Conservation (phyloP, 345 rosid species). For the Brassica carinata region DNA sequence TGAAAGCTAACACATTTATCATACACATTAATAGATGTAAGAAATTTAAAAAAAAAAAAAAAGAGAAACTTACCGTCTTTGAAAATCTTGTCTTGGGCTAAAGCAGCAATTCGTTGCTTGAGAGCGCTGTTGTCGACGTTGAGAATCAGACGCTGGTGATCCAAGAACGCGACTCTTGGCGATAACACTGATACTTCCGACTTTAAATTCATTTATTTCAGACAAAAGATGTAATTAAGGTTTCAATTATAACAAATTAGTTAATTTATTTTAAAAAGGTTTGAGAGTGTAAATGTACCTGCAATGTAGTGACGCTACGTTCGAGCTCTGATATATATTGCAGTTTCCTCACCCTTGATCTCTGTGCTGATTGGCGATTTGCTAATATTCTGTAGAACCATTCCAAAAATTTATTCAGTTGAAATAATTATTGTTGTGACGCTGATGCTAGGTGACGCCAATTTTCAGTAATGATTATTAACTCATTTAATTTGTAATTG, state of each 20-base stretch:
- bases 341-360: constrained; percentile 89
- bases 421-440: not conserved
- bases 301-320: constrained; percentile 81
- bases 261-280: not conserved
- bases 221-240: not conserved
- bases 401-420: not conserved
- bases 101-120: constrained; percentile 93
- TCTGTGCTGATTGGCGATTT: constrained; percentile 14
- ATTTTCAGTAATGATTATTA: not conserved
- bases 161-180: constrained; percentile 80
- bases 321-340: constrained; percentile 94
- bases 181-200: constrained; percentile 87
- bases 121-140: constrained; percentile 83
- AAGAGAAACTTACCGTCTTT: constrained; percentile 62
- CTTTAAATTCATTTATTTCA: constrained; percentile 38
- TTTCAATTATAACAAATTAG: not conserved
- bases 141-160: constrained; percentile 85
- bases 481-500: not conserved
- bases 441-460: not conserved
- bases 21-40: not conserved
- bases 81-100: constrained; percentile 90
- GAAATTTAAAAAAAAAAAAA: not conserved
- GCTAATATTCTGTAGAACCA: not conserved
- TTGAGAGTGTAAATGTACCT: constrained; percentile 43
- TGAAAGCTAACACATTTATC: not conserved